Evolutionary conservation across 2,329 filamentous ascomycete genomes (phyloP).

Genomic region (Setomelanomma holmii): DNA sequence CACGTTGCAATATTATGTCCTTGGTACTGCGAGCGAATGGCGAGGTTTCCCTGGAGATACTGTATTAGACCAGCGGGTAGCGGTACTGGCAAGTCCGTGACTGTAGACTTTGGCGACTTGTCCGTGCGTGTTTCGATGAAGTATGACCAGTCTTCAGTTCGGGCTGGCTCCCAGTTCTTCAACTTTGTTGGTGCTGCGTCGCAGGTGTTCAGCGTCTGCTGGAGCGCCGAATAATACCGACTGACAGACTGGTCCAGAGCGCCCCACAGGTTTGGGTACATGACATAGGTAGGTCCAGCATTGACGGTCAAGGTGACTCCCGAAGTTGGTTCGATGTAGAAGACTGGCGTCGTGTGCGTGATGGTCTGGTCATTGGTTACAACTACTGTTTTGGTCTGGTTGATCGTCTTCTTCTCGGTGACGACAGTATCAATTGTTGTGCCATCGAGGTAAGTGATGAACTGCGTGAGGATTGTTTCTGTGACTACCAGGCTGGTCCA

Average conservation of each 20-base stretch:
- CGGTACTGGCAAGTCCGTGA: slow-evolving; percentile 8
- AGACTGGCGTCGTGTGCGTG: slow-evolving; percentile 29
- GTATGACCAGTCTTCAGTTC: slow-evolving; percentile 30
- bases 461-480: slow-evolving; percentile 32
- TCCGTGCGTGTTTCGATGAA: slow-evolving; percentile 33
- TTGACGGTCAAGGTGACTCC: slow-evolving; percentile 21
- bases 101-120: neutral
- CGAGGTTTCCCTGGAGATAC: slow-evolving; percentile 29
- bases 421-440: slow-evolving; percentile 34
- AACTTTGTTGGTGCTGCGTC: slow-evolving; percentile 17
- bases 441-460: slow-evolving; percentile 34
- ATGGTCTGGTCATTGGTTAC: slow-evolving; percentile 18
- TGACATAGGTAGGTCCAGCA: slow-evolving; percentile 40
- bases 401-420: slow-evolving; percentile 29
- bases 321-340: slow-evolving; percentile 26
- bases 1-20: slow-evolving; percentile 41
- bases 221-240: neutral
- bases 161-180: slow-evolving; percentile 24
- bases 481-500: slow-evolving; percentile 36
- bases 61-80: slow-evolving; percentile 32
- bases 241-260: slow-evolving; percentile 22
- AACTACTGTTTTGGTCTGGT: slow-evolving; percentile 34
- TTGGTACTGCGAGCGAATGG: slow-evolving; percentile 26
- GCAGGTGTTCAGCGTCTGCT: slow-evolving; percentile 10
- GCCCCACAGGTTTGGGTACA: slow-evolving; percentile 37